Base-by-base conservation (phyloP, 2,329 filamentous ascomycete species). In the Eutypa lata region DNA sequence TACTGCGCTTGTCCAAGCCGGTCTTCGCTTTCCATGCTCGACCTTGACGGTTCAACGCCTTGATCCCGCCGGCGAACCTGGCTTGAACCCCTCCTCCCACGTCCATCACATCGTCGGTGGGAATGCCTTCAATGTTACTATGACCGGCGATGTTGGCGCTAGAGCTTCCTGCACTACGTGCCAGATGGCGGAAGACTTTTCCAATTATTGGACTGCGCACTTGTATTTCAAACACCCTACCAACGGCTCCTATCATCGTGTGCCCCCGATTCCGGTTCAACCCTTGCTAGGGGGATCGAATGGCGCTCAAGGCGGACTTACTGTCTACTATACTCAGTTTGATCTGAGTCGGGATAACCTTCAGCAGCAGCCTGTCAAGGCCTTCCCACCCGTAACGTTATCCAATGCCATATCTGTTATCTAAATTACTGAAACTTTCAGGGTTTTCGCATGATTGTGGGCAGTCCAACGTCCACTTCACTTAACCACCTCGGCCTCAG, bases 401-500 rank as follows among this genome's bases (percentile, higher is more conserved):
- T 22, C 7, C 3, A 14, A 44, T 44, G 21, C 11, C 11, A 22
- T 37, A 22, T 19, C 47, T 19, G 26, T 33, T 3, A 31, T 8
- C 24, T 7, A 19, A 47, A 16, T 8, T 18, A 40, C 49, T 56
- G 47, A 60, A 33, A 38, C 16, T 31, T 24, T 21, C 40, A 71
- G 68, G 72, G 73, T 24, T 76, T 76, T 63, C 69, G 73, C 47
- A 75, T 75, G 73, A 68, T 70, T 5, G 67, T 74, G n/a, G 73
- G 73, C 46, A 70, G 64, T 48, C 61, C 61, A 24, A 62, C 57
- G 13, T 47, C 50, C 7, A 55, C 51, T 16, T 28, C 46, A 14
- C 13, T 3, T 61, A 61, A 51, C 59, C 66, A 71, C 50, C 60
- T 67, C 49, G 66, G 68, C 2, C 67, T 75, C 14, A 68, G 68